Conservation (phyloP, 2,329 filamentous ascomycete genomes). For the Colletotrichum lupini region DNA sequence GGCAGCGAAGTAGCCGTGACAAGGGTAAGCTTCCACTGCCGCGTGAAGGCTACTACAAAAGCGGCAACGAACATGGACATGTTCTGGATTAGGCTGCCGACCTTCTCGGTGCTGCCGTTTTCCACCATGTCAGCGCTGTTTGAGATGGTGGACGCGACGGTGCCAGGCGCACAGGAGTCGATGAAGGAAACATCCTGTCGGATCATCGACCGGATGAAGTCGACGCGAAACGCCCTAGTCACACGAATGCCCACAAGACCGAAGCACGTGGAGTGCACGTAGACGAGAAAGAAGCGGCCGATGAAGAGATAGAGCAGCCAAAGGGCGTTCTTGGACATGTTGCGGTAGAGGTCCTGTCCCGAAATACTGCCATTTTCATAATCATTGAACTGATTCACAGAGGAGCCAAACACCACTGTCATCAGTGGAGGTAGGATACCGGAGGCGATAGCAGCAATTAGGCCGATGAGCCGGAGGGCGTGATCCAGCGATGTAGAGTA, state of each 20-base stretch:
- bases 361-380: background rate
- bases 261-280: background rate
- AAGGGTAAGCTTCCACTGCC: slow-evolving; percentile 1
- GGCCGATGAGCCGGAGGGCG: background rate
- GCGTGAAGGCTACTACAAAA: background rate
- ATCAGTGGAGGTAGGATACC: background rate
- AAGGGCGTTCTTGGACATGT: background rate
- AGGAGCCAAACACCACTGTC: background rate
- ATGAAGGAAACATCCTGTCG: background rate
- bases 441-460: background rate
- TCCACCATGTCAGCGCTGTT: background rate
- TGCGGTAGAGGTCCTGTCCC: background rate
- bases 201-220: background rate
- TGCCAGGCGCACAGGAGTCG: background rate
- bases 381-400: background rate
- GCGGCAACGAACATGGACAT: background rate
- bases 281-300: background rate
- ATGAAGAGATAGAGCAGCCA: background rate
- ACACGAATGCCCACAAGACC: background rate
- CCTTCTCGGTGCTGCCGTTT: background rate
- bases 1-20: background rate
- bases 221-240: background rate
- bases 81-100: background rate
- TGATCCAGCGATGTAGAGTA: background rate
- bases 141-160: background rate